Conservation (phyloP, 2,329 filamentous ascomycete species). For the Verticillium klebahnii region DNA sequence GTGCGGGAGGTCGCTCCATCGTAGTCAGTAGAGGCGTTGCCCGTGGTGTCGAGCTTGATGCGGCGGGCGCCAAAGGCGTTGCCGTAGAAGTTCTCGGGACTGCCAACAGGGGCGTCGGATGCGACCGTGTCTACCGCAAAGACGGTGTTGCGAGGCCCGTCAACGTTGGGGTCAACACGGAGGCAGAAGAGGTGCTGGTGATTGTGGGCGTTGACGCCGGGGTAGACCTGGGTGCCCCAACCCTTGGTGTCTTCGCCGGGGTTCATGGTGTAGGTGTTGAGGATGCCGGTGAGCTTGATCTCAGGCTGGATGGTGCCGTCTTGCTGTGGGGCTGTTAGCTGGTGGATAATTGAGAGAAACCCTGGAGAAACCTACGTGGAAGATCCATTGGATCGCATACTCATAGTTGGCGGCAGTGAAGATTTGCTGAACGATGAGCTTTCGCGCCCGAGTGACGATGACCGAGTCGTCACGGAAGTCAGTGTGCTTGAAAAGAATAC, state of each 20-base stretch:
- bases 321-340: slow-evolving; percentile 39
- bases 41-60: slow-evolving; percentile 70
- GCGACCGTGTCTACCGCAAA: slow-evolving; percentile 75
- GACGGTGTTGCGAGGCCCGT: slow-evolving; percentile 79
- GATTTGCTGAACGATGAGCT: slow-evolving; percentile 83
- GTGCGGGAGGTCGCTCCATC: slow-evolving; percentile 73
- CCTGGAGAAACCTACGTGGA: slow-evolving; percentile 47
- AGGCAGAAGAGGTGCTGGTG: slow-evolving; percentile 95
- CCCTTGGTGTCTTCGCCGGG: slow-evolving; percentile 76
- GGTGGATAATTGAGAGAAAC: background rate
- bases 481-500: slow-evolving; percentile 90
- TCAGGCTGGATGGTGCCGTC: slow-evolving; percentile 90
- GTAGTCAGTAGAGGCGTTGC: slow-evolving; percentile 71
- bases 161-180: slow-evolving; percentile 80
- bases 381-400: slow-evolving; percentile 73
- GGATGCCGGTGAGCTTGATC: slow-evolving; percentile 84
- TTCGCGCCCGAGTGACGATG: slow-evolving; percentile 80
- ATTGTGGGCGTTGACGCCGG: slow-evolving; percentile 88
- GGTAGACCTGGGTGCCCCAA: slow-evolving; percentile 90
- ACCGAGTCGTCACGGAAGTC: slow-evolving; percentile 89
- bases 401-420: slow-evolving; percentile 97
- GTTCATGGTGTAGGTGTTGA: slow-evolving; percentile 85
- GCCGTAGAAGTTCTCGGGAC: slow-evolving; percentile 78
- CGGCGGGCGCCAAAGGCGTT: slow-evolving; percentile 87
- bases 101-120: slow-evolving; percentile 71